Percentiles rank a stretch among this genome's conserved stretches.
These are phyloP conservation scores for Lachnellula cervina DNA, from an alignment of 2,329 filamentous ascomycete species.

Conservation along the genomic window DNA sequence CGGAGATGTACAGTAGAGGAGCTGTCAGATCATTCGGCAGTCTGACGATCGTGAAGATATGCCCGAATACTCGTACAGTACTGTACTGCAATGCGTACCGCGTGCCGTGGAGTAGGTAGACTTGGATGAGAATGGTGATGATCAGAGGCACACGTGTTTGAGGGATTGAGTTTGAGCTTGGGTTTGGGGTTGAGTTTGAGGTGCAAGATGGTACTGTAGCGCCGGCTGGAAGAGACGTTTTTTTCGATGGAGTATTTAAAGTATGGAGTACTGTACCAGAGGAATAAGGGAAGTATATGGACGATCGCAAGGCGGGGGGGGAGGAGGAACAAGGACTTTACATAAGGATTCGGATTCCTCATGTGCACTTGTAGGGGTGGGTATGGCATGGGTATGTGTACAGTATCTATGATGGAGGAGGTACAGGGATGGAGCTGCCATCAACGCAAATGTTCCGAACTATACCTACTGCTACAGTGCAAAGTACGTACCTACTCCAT, in stretches of 20 bases:
- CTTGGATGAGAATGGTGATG: constrained; percentile 12
- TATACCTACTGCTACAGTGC: neutral
- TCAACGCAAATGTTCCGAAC: neutral
- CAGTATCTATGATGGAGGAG: constrained; percentile 17
- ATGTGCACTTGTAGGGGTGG: neutral
- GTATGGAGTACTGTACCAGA: constrained; percentile 5
- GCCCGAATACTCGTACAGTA: too few species aligned
- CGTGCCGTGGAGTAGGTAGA: neutral
- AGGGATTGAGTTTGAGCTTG: constrained; percentile 1
- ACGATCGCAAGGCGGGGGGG: constrained; percentile 22
- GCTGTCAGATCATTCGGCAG: constrained; percentile 23
- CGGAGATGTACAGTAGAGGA: constrained; percentile 1
- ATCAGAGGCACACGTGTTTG: constrained; percentile 16
- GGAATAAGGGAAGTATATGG: constrained; percentile 22
- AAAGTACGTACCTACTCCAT: neutral
- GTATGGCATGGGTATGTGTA: constrained; percentile 2
- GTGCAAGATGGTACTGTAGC: neutral
- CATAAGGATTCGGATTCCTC: constrained; percentile 17
- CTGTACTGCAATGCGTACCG: constrained; percentile 7
- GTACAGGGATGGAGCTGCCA: constrained; percentile 9
- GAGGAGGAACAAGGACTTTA: constrained; percentile 8
- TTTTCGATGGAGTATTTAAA: constrained; percentile 1
- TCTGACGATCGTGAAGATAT: constrained; percentile 11
- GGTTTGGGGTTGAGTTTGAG: neutral
- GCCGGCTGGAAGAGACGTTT: neutral